phyloP scores from a whole-genome alignment of 1,139 yeast genomes.

The Yamadazyma buinensis region DNA sequence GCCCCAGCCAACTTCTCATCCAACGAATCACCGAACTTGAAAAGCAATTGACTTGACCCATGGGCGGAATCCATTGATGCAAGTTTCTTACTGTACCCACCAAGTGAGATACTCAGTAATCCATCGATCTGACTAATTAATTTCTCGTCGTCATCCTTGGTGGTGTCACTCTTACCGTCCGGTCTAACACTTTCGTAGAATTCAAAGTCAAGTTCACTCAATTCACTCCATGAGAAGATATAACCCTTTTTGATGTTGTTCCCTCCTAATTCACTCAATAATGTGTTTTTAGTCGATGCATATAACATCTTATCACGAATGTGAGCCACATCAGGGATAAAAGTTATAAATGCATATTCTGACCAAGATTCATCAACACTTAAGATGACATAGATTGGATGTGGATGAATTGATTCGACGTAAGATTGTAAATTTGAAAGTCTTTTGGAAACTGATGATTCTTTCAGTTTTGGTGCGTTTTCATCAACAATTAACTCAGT shows the following conservation, averaged over 20 bases:
- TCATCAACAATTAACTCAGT: conserved; percentile 42
- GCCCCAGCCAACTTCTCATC: conserved; percentile 20
- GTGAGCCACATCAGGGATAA: conserved; percentile 82
- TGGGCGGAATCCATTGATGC: conserved; percentile 37
- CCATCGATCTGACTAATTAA: conserved; percentile 27
- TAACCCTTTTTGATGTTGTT: conserved; percentile 52
- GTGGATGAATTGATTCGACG: conserved; percentile 35
- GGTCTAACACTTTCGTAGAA: conserved; percentile 36
- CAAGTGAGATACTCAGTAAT: conserved; percentile 28
- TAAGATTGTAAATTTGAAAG: conserved; percentile 33
- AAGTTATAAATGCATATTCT: conserved; percentile 61
- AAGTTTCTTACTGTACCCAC: conserved; percentile 21
- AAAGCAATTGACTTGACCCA: conserved; percentile 21
- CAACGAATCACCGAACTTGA: conserved; percentile 24
- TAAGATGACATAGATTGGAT: conserved; percentile 60
- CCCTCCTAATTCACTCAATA: conserved; percentile 69
- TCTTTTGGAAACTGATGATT: conserved; percentile 24
- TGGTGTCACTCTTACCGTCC: conserved; percentile 52
- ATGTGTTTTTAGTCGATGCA: conserved; percentile 81
- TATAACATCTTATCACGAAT: conserved; percentile 89
- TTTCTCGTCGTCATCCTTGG: conserved; percentile 51
- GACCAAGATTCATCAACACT: conserved; percentile 16
- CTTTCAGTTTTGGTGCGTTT: conserved; percentile 24
- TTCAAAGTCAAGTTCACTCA: conserved; percentile 53
- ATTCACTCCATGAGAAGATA: conserved; percentile 52